These are phyloP conservation scores for Aleurites moluccanus DNA, from an alignment of 441 rosid species.

Conservation along the genomic window DNA sequence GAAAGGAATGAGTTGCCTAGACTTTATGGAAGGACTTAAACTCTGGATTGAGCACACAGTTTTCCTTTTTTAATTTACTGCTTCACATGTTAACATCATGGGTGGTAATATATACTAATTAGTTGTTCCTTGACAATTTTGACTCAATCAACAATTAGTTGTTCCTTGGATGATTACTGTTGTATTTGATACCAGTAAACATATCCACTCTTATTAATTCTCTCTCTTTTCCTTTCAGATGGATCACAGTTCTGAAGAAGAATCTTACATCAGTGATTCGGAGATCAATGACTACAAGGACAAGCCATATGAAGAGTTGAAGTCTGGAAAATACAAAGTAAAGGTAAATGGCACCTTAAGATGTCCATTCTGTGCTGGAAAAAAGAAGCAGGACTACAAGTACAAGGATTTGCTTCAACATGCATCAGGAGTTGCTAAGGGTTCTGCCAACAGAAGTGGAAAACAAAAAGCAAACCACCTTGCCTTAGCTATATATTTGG, in stretches of 20 bases:
- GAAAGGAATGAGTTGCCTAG: not conserved
- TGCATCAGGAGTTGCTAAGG: conserved; percentile 80
- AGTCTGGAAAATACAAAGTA: conserved; percentile 51
- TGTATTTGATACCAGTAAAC: not conserved
- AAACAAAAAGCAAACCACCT: conserved; percentile 76
- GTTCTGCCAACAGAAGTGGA: conserved; percentile 64
- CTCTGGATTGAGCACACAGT: not conserved
- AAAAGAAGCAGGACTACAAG: conserved; percentile 83
- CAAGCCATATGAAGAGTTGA: conserved; percentile 57
- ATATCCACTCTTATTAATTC: not conserved
- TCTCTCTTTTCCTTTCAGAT: conserved; percentile 29
- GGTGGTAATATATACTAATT: not conserved
- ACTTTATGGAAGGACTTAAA: not conserved
- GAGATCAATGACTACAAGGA: conserved; percentile 58
- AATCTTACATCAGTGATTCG: conserved; percentile 68
- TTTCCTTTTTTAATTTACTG: not conserved
- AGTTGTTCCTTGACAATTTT: too few species aligned
- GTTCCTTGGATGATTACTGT: not conserved
- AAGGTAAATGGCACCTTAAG: conserved; percentile 58
- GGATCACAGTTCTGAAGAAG: conserved; percentile 63
- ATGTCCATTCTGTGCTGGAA: conserved; percentile 82
- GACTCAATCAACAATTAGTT: too few species aligned
- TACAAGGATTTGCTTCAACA: conserved; percentile 78
- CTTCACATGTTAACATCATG: not conserved
- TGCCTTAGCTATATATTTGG: conserved; percentile 66